Percentiles rank a stretch among this genome's conserved stretches.
Evolutionary conservation across 768 basidiomycete genomes (phyloP).

Genomic region (Mycena rebaudengoi): DNA sequence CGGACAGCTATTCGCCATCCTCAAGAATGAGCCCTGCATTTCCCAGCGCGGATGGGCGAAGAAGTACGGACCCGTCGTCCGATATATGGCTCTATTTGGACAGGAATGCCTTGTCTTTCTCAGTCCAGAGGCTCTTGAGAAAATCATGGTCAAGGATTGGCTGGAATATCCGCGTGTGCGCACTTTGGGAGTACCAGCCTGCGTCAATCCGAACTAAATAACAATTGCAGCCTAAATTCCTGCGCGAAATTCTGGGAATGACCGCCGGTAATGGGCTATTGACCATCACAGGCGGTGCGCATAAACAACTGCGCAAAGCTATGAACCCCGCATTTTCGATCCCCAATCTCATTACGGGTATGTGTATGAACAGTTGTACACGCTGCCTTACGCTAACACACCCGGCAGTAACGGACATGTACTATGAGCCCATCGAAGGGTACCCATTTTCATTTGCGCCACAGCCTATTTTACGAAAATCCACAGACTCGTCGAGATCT

Average conservation of each 20-base stretch:
- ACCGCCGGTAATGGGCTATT: constrained; percentile 54
- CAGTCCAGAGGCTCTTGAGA: constrained; percentile 51
- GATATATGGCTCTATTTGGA: constrained; percentile 53
- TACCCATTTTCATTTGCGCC: constrained; percentile 23
- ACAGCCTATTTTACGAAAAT: neutral
- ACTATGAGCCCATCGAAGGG: constrained; percentile 54
- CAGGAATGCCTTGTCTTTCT: constrained; percentile 54
- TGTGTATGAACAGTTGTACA: constrained; percentile 16
- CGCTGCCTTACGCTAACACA: neutral
- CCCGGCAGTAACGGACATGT: constrained; percentile 50
- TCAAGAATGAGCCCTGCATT: constrained; percentile 50
- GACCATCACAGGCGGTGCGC: constrained; percentile 57
- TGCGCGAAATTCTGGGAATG: constrained; percentile 50
- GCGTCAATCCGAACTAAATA: neutral
- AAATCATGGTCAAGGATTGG: constrained; percentile 55
- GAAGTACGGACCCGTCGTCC: constrained; percentile 51
- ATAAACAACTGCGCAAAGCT: constrained; percentile 56
- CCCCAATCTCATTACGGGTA: constrained; percentile 48
- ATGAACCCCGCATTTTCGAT: constrained; percentile 63
- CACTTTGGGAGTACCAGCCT: neutral
- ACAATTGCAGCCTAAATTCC: constrained; percentile 47
- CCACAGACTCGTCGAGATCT: constrained; percentile 46
- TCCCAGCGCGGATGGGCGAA: constrained; percentile 57
- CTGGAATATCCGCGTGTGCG: constrained; percentile 52
- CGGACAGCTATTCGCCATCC: constrained; percentile 49